Evolutionary conservation across 495 filamentous ascomycete species (phyloP), one percentile per base, ranked within the genome.

Genomic region (Xanthoparmelia taractica): DNA sequence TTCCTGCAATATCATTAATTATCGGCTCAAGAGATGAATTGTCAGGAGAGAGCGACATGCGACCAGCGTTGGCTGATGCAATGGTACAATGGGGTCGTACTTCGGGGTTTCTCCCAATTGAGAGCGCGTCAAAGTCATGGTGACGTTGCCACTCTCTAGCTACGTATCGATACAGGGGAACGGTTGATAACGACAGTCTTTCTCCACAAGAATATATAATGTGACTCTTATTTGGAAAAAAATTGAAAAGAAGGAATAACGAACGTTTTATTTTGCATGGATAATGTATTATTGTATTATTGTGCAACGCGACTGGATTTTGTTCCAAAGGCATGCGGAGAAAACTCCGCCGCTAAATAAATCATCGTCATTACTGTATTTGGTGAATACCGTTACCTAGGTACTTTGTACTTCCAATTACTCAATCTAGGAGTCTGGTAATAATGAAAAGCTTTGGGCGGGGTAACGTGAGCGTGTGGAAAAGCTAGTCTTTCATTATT

Each of bases 101-200:
- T 58, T 66, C 8, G 78, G 77, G 63, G 79, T 79, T 70, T 76
- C 77, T 68, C 79, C 77, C 69, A 77, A 74, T 69, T 81, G 78
- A 36, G 78, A 79, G 63, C 78, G 79, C 58, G 79, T 81, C 38
- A 76, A 47, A 57, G 74, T 76, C 78, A 79, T 79, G 55, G 6
- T 65, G 41, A 41, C 10, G 25, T 20, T 57, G 25, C 33, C 2
- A 13, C 18, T 8, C 56, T 38, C 15, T 13, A 18, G 0, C 1
- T 2, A 1, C 23, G 10, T 48, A 18, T 47, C 45, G 20, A 13
- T 25, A 25, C 45, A 2, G 20, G 13, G 45, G 10, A 8, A 41
- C 25, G 11, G n/a, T n/a, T 48, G 11, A 47, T 1, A 23, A 23
- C 12, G 13, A n/a, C n/a, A 8, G 0, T 48, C 25, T 0, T 11